These are phyloP conservation scores for Ustilago loliicola DNA, from an alignment of 1,284 basidiomycete genomes.

Conservation along the genomic window DNA sequence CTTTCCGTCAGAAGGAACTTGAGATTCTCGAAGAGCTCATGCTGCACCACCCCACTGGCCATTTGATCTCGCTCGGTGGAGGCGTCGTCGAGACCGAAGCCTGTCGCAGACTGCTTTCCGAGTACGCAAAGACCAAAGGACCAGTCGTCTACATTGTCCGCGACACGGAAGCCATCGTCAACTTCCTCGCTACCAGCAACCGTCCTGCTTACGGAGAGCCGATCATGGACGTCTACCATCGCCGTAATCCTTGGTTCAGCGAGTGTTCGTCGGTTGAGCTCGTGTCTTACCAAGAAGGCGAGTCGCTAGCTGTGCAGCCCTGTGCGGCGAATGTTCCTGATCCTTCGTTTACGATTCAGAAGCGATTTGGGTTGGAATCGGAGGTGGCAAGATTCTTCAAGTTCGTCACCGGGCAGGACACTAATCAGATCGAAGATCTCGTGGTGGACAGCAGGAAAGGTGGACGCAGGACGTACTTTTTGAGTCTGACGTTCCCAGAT, in stretches of 20 bases:
- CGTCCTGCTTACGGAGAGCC: slow-evolving; percentile 77
- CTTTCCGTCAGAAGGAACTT: slow-evolving; percentile 76
- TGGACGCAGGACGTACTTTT: slow-evolving; percentile 80
- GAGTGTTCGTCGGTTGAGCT: slow-evolving; percentile 88
- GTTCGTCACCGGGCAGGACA: slow-evolving; percentile 82
- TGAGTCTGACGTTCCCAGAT: slow-evolving; percentile 92
- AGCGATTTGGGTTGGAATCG: slow-evolving; percentile 65
- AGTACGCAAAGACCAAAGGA: slow-evolving; percentile 77
- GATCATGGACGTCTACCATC: slow-evolving; percentile 83
- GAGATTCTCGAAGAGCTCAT: slow-evolving; percentile 70
- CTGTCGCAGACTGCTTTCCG: slow-evolving; percentile 76
- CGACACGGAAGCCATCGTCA: slow-evolving; percentile 79
- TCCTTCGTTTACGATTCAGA: slow-evolving; percentile 58
- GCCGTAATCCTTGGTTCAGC: slow-evolving; percentile 89
- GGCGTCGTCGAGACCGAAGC: slow-evolving; percentile 90
- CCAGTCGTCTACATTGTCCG: slow-evolving; percentile 81
- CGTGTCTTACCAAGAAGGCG: slow-evolving; percentile 76
- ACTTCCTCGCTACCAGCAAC: slow-evolving; percentile 90
- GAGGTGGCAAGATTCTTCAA: slow-evolving; percentile 81
- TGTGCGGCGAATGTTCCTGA: slow-evolving; percentile 45
- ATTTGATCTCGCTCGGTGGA: slow-evolving; percentile 83
- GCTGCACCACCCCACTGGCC: slow-evolving; percentile 71
- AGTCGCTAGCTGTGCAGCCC: slow-evolving; percentile 34
- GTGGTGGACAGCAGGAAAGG: slow-evolving; percentile 42
- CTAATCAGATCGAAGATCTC: slow-evolving; percentile 78